Conservation (phyloP, 495 filamentous ascomycete genomes). For the Hypoxylon subgilvum region DNA sequence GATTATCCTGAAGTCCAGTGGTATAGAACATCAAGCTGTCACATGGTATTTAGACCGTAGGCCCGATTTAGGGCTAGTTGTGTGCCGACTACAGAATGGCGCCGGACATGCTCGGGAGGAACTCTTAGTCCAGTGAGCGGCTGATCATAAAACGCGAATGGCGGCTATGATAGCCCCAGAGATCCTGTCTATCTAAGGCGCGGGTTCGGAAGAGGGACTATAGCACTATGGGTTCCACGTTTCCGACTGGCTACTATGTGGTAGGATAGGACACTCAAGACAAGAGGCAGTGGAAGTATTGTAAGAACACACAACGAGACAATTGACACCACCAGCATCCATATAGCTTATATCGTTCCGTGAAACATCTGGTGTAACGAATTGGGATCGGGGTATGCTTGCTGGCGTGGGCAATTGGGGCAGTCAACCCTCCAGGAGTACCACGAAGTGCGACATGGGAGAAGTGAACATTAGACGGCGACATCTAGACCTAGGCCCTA, state of each 20-base stretch:
- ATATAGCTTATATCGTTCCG: constrained; percentile 35
- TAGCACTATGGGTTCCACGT: constrained; percentile 8
- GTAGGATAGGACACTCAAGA: constrained; percentile 18
- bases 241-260: constrained; percentile 22
- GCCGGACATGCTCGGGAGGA: constrained; percentile 18
- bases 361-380: constrained; percentile 34
- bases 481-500: constrained; percentile 16
- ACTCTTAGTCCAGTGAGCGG: constrained; percentile 6
- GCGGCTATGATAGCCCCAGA: constrained; percentile 4
- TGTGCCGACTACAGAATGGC: constrained; percentile 21
- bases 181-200: constrained; percentile 11
- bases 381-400: constrained; percentile 26
- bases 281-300: constrained; percentile 9
- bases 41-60: constrained; percentile 29
- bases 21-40: constrained; percentile 22
- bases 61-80: constrained; percentile 20
- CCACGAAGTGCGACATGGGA: constrained; percentile 31
- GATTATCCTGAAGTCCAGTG: constrained; percentile 16
- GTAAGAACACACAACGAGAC: constrained; percentile 20
- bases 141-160: constrained; percentile 6
- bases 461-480: constrained; percentile 27
- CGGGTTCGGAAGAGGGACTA: constrained; percentile 11
- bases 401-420: constrained; percentile 28
- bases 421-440: constrained; percentile 24
- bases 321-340: constrained; percentile 25